Base-by-base conservation (phyloP, 2,329 filamentous ascomycete species). In the Hortaea sp. region DNA sequence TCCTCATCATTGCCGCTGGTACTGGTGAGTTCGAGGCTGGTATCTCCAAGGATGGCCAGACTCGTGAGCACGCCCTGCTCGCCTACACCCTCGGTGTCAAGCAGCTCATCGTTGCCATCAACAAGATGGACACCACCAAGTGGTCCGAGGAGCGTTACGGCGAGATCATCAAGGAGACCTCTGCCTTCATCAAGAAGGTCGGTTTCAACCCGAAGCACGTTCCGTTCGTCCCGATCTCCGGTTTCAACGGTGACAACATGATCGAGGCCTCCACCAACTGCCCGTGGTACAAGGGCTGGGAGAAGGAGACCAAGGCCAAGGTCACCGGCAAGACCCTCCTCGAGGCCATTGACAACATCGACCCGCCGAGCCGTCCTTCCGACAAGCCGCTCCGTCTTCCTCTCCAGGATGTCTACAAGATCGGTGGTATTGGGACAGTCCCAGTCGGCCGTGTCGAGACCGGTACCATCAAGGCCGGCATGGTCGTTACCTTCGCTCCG, bases 31-130 rank as follows among this genome's bases (percentile, higher is more conserved):
- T 98, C 84, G 92, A 98, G 84, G 92, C 92, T 85, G 92, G 92
- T 97, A 98, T 98, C 86, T 97, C 92, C 84, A 98, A 98, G 88
- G 92, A 97, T 88, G 92, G 92, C 75, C 92, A 98, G 87, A 98
- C 92, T 66, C 92, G 92, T 87, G 92, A 98, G 88, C 92, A 98
- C 87, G 92, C 92, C 77, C 87, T 98, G 67, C 89, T 98, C 70
- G 90, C 92, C 74, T 97, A 92, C 87, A 97, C 92, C 74, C 87
- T 98, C 56, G 92, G 92, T 92, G 92, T 98, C 69, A 90, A 87
- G 81, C 90, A 98, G 83, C 88, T 98, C 79, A 97, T 98, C 70
- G 90, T 97, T 66, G 92, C 92, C 77, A 94, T 97, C 84, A 98
- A 98, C 89, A 98, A 98, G 88, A 98, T 98, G 92, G 92, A 98